These are phyloP conservation scores for Solanum corneliomulleri DNA, from an alignment of 257 asterid genomes.

Conservation along the genomic window DNA sequence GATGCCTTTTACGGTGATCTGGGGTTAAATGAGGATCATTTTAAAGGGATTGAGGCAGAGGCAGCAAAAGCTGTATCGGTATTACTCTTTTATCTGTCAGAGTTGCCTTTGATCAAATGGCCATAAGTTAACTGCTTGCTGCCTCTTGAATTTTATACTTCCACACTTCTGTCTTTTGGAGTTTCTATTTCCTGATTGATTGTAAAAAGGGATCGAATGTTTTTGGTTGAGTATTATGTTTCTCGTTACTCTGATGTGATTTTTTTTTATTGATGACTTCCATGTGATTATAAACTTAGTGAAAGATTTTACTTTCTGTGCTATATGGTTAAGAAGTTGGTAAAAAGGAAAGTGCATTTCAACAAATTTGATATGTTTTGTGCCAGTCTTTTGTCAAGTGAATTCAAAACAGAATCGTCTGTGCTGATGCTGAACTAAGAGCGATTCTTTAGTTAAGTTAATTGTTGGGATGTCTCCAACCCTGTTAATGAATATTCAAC, in stretches of 20 bases:
- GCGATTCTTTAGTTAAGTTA: background rate
- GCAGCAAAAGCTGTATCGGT: slow-evolving; percentile 83
- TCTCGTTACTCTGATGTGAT: background rate
- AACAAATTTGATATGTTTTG: background rate
- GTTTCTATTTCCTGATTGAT: background rate
- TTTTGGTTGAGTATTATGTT: background rate
- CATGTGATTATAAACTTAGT: background rate
- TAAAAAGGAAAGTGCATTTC: background rate
- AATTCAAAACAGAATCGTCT: background rate
- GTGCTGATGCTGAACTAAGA: background rate
- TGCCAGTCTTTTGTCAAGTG: background rate
- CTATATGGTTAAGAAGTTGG: background rate
- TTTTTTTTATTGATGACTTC: background rate
- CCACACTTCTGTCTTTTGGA: background rate
- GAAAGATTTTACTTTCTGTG: background rate
- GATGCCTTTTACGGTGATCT: slow-evolving; percentile 91
- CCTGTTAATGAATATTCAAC: background rate
- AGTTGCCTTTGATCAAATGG: background rate
- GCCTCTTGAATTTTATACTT: background rate
- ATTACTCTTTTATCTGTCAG: slow-evolving; percentile 11
- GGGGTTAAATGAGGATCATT: slow-evolving; percentile 86
- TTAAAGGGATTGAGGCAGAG: slow-evolving; percentile 64
- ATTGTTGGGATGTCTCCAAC: background rate
- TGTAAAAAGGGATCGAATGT: background rate
- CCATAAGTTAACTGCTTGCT: background rate